phyloP scores from a whole-genome alignment of 441 rosid genomes.

The Erodium trifolium region DNA sequence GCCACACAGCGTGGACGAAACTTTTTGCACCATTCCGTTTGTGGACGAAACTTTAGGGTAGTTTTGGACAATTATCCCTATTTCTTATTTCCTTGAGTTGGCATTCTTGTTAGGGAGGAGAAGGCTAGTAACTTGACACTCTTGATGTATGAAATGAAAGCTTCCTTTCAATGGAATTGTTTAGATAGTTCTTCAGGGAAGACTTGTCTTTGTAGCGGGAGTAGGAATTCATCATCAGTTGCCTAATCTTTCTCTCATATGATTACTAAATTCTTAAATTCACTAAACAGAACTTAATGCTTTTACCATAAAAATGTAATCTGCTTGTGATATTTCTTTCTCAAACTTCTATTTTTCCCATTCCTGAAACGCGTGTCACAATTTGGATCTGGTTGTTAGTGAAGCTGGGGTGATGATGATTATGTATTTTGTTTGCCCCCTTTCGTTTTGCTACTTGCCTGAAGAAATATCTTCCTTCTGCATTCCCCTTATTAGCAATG shows the following conservation, averaged over 20 bases:
- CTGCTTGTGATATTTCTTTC: neutral
- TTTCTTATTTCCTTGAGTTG: neutral
- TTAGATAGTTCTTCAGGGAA: neutral
- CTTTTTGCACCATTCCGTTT: no score
- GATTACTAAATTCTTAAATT: neutral
- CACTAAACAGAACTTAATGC: neutral
- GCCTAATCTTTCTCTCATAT: neutral
- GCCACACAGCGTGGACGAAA: no score
- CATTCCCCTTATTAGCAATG: conserved; percentile 22
- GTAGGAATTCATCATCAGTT: neutral
- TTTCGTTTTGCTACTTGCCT: conserved; percentile 12
- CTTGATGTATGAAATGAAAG: neutral
- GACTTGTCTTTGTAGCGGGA: neutral
- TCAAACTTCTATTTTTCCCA: neutral
- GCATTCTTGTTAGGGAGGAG: neutral
- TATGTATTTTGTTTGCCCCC: conserved; percentile 5
- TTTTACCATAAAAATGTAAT: neutral
- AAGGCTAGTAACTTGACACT: neutral
- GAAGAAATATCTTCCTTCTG: conserved; percentile 15
- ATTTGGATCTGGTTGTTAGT: neutral
- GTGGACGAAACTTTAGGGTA: no score
- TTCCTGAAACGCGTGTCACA: neutral
- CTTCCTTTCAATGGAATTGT: neutral
- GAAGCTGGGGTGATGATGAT: neutral
- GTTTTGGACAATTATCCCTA: no score